phyloP scores from a whole-genome alignment of 345 rosid genomes.

The Dovyalis caffra region DNA sequence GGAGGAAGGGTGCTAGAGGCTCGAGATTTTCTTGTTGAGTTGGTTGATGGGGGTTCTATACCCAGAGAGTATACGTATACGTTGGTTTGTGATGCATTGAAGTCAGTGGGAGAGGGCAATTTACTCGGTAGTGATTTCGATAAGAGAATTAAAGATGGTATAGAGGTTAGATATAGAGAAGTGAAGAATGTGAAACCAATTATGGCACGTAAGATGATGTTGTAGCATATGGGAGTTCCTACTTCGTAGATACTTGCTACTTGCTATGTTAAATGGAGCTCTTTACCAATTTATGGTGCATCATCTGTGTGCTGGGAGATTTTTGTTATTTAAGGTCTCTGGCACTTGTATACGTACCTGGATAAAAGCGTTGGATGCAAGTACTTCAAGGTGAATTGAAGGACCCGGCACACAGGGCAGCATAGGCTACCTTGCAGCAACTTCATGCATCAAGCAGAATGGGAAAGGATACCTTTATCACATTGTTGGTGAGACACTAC shows the following conservation, averaged over 20 bases:
- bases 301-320: neutral
- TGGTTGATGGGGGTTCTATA: conserved; percentile 63
- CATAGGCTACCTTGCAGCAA: neutral
- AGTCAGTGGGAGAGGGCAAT: conserved; percentile 30
- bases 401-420: neutral
- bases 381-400: neutral
- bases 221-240: neutral
- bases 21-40: conserved; percentile 57
- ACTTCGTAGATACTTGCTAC: neutral
- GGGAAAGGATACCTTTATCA: neutral
- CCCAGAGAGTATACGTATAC: conserved; percentile 83
- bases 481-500: neutral
- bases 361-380: neutral
- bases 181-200: conserved; percentile 63
- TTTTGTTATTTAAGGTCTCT: neutral
- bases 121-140: conserved; percentile 42
- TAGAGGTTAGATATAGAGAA: conserved; percentile 47
- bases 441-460: neutral
- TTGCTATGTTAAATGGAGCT: neutral
- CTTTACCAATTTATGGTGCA: neutral
- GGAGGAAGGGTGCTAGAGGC: conserved; percentile 59
- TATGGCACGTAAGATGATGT: conserved; percentile 26
- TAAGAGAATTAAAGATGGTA: conserved; percentile 48
- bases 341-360: neutral
- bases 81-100: conserved; percentile 56